Base-by-base conservation (phyloP, 2,329 filamentous ascomycete genomes). In the Ophiocordyceps camponoti-rufipedis region DNA sequence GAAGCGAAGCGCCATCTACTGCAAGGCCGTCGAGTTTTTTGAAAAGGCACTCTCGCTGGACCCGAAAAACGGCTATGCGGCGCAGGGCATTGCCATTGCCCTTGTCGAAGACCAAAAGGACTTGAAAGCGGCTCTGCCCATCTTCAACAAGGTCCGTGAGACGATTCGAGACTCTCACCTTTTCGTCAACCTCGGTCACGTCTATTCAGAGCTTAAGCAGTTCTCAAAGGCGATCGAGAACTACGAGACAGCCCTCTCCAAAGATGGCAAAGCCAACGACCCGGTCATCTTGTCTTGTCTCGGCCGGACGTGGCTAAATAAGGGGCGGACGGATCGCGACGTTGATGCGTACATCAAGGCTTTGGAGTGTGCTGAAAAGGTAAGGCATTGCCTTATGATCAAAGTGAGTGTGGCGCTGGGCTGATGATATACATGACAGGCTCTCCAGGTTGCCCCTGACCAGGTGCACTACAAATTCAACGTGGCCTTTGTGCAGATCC, bases 41-140 rank as follows among this genome's bases (percentile, higher is more conserved):
- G 91, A 96, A 60, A 98, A 98, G 65, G 89, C 89, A 5, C 69
- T 98, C 19, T 86, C 93, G 50, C 69, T 98, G n/a, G 91, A 98
- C 56, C 80, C 87, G 0, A 87, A 82, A 65, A 98, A 96, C 54
- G 89, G 91, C 0, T 94, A 94, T 59, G 93, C 93, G 8, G 91
- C 91, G 2, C 91, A 98, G 59, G 91, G 93, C 49, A 79, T 98
- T 51, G 91, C 85, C 13, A 96, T 98, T 57, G 88, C 89, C 9
- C 70, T 98, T 28, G 80, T 91, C 1, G 91, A 98, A 60, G 89
- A 96, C 60, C 91, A 83, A 67, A 95, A 91, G 62, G 87, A 96
- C 55, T 80, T 80, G 61, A 80, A 80, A 51, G 75, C 74, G 23
- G 89, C 87, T 3, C 74, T 98, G 42, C 76, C 86, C 44, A 85